Evolutionary conservation across 164 flowering plant genomes (phyloP), one percentile per base, ranked within the genome.

Genomic region (Buxus sempervirens): DNA sequence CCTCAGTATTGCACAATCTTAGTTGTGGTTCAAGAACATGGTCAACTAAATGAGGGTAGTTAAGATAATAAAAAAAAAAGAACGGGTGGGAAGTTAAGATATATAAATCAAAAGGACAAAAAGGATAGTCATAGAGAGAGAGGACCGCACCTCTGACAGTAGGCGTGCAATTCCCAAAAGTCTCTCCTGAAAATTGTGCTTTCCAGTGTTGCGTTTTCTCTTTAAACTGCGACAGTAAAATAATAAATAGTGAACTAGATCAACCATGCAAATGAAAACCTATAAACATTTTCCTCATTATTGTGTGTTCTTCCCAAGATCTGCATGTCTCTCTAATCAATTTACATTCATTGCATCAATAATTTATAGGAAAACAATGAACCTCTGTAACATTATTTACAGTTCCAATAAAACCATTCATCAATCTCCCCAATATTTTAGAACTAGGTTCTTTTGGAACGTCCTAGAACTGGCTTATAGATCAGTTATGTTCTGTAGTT

Each of bases 81-180:
- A 32, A 32, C 38, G 3, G 3, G 38, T 32, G 5, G 3, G 38
- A 32, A n/a, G n/a, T n/a, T n/a, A 27, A 60, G 65, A 38, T 2
- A n/a, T n/a, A n/a, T n/a, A n/a, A 32, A 32, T 32, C 38, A 28
- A 60, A 68, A 41, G 3, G 24, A 38, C 24, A 58, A 26, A n/a
- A 45, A 21, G 61, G 53, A 0, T 23, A 24, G 5, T 6, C 1
- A 9, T 15, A 28, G 9, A 70, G 22, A 48, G 63, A 3, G 45
- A 66, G 55, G 58, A 27, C 0, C 22, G 21, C 28, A 89, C 96
- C 90, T 82, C 81, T 64, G 90, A 83, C 21, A 93, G 77, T 45
- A 90, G 70, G 23, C 93, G 86, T 51, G 90, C 88, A 72, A 81
- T 84, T 73, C 96, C 98, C 63, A 84, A 67, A 62, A 90, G 89